These are phyloP conservation scores for Candida jianshihensis DNA, from an alignment of 805 yeast species.

Conservation along the genomic window DNA sequence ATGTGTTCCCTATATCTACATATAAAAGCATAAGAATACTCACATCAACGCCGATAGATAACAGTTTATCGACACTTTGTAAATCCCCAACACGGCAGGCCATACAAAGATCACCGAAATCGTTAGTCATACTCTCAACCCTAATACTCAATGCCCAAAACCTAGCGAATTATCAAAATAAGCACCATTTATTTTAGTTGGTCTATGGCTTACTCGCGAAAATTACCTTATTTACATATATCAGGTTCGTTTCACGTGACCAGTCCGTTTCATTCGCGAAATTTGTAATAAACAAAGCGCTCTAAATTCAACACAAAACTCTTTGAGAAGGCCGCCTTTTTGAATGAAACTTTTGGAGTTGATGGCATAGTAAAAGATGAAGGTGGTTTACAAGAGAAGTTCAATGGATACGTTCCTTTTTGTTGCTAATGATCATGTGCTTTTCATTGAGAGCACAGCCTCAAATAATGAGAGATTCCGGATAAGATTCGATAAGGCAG, in stretches of 20 bases:
- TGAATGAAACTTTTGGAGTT: neutral
- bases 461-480: neutral
- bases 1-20: neutral
- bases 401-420: neutral
- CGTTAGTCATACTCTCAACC: conserved; percentile 14
- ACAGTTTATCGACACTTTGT: conserved; percentile 52
- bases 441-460: neutral
- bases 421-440: neutral
- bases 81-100: conserved; percentile 69
- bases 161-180: no score
- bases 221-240: no score
- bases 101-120: conserved; percentile 43
- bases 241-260: no score
- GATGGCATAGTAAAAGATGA: neutral
- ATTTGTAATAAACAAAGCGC: no score
- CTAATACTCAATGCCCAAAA: neutral
- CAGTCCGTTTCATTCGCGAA: no score
- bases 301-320: no score
- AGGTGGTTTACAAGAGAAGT: neutral
- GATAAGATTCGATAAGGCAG: neutral
- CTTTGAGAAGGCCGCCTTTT: neutral
- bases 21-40: conserved; percentile 10
- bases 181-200: no score
- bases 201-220: no score
- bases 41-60: conserved; percentile 45